Evolutionary conservation across 768 basidiomycete genomes (phyloP), one percentile per base, ranked within the genome.

Genomic region (Pleurotus ostreatus): DNA sequence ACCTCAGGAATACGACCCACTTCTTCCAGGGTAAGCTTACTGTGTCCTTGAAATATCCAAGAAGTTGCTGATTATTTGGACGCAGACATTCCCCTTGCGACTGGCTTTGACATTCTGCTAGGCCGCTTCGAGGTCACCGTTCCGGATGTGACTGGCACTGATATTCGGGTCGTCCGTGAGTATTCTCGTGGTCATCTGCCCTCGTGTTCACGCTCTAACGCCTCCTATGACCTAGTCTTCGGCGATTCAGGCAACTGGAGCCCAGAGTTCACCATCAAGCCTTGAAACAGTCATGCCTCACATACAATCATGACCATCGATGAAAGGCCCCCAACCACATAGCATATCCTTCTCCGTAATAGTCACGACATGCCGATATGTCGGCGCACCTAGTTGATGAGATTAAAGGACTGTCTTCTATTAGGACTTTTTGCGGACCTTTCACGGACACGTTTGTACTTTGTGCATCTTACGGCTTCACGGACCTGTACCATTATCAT

Each of bases 241-340:
- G 79, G 79, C 11, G 80, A 80, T 64, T 80, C 78, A 45, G 79
- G 78, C 15, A 72, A 81, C 59, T 75, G 56, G 57, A 74, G 73
- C 46, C 61, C 57, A 0, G 0, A 34, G 20, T 74, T 74, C 39
- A 55, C 63, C 6, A 75, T 60, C 45, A 41, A 20, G n/a, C 34
- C 9, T 7, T 52, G 38, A 52, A 52, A 11, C 20, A 44, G n/a
- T 22, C 20, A n/a, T 44, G 41, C 40, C 40, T 3, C 40, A 13
- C 12, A 41, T 41, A 41, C 12, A 13, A 13, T 22, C 41, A 44
- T 16, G 20, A 44, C 30, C 41, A 44, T 22, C 41, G 41, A 44
- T 16, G 41, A 44, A 44, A 44, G 41, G 15, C 41, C 11, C 41
- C 7, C 30, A 34, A 34, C 11, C 30, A 34, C 30, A 34, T 34